Conservation (phyloP, 169 alveolate species). For the Theileria annulata region DNA sequence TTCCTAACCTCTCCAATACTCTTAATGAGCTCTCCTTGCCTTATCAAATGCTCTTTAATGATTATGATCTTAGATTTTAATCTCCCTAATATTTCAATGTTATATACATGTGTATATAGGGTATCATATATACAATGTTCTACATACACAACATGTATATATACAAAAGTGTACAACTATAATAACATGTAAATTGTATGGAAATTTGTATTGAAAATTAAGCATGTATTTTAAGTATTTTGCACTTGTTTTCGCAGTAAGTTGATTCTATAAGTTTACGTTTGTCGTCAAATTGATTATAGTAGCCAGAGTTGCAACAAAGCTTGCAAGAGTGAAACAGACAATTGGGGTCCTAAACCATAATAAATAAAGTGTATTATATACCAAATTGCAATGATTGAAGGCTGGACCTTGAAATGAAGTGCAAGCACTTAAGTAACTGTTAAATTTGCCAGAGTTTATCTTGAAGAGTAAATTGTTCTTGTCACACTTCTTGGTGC, state of each 20-base stretch:
- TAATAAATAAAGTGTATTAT: neutral
- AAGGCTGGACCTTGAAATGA: constrained; percentile 56
- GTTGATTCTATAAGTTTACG: constrained; percentile 39
- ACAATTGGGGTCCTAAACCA: constrained; percentile 42
- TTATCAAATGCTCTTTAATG: constrained; percentile 19
- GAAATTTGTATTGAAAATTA: too few relatives aligned
- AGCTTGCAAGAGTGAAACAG: constrained; percentile 53
- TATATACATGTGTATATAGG: too few relatives aligned
- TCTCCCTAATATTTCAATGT: neutral
- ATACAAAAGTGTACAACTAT: neutral
- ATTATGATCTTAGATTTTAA: constrained; percentile 16
- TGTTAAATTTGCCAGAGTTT: constrained; percentile 29
- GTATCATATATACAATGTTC: neutral
- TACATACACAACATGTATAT: neutral
- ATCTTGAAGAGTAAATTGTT: constrained; percentile 62
- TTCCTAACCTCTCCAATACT: constrained; percentile 35
- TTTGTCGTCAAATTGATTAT: constrained; percentile 39
- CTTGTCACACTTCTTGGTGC: constrained; percentile 67
- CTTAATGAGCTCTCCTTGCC: constrained; percentile 34
- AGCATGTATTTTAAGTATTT: neutral
- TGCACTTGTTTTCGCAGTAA: constrained; percentile 47
- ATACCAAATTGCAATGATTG: constrained; percentile 62
- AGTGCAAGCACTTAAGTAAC: constrained; percentile 46
- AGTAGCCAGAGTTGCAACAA: constrained; percentile 59
- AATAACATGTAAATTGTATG: neutral